phyloP scores from a whole-genome alignment of 306 rosid genomes.

The Trifolium subterraneum region DNA sequence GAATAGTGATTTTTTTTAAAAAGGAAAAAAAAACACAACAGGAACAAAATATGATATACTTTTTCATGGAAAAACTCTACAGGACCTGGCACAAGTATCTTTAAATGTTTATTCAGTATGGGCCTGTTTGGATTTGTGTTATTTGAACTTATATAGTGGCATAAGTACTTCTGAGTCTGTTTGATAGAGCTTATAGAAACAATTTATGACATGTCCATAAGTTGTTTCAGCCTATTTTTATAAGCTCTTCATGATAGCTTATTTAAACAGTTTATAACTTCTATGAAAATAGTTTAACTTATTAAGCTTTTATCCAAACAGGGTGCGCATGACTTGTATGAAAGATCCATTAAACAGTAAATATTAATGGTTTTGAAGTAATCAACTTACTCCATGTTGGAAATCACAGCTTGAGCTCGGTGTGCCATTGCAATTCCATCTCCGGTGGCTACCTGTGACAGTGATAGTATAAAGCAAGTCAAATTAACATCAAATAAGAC shows the following conservation, averaged over 20 bases:
- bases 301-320: no score
- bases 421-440: slow-evolving; percentile 98
- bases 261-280: no score
- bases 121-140: no score
- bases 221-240: no score
- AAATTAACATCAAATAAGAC: slow-evolving; percentile 29
- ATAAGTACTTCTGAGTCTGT: no score
- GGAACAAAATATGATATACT: slow-evolving; percentile 19
- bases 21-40: slow-evolving; percentile 14
- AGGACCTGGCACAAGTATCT: no score
- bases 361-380: slow-evolving; percentile 27
- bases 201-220: no score
- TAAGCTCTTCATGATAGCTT: no score
- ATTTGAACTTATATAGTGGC: no score
- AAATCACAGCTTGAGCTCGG: slow-evolving; percentile 93
- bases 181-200: no score
- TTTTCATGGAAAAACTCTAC: slow-evolving; percentile 12
- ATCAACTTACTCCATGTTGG: slow-evolving; percentile 94
- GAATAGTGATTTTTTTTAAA: neutral
- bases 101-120: no score
- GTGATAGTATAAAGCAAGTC: slow-evolving; percentile 30
- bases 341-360: slow-evolving; percentile 18
- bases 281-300: no score
- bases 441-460: slow-evolving; percentile 85
- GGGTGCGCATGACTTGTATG: neutral